phyloP scores from a whole-genome alignment of 2,329 filamentous ascomycete genomes.

The Hypomyces rosellus region DNA sequence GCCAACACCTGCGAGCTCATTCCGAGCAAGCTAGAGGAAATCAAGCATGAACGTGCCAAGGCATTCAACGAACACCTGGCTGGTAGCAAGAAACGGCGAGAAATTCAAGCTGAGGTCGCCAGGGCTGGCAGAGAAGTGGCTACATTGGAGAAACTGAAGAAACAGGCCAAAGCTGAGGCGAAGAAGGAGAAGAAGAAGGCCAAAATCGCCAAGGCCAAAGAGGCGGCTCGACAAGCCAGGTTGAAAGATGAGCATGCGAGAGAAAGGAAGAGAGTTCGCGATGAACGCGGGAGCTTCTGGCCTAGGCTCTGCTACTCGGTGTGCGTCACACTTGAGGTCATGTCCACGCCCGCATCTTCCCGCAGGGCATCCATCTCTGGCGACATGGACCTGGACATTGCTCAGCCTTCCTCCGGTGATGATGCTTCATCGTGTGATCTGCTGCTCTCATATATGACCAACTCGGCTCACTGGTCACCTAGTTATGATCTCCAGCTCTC shows the following conservation, averaged over 20 bases:
- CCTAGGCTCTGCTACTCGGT: slow-evolving; percentile 41
- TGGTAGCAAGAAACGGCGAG: slow-evolving; percentile 26
- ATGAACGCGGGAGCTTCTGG: slow-evolving; percentile 42
- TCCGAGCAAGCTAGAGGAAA: slow-evolving; percentile 31
- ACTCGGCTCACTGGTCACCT: slow-evolving; percentile 52
- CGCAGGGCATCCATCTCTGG: slow-evolving; percentile 46
- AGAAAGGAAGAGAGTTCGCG: slow-evolving; percentile 39
- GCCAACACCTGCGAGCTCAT: slow-evolving; percentile 29
- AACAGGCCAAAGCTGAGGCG: slow-evolving; percentile 23
- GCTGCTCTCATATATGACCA: slow-evolving; percentile 53
- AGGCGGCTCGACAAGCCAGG: slow-evolving; percentile 27
- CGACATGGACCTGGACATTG: slow-evolving; percentile 39
- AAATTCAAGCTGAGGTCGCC: slow-evolving; percentile 26
- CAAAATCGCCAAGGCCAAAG: slow-evolving; percentile 29
- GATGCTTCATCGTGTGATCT: slow-evolving; percentile 34
- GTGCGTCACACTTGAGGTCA: slow-evolving; percentile 41
- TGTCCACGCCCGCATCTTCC: slow-evolving; percentile 37
- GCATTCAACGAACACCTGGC: slow-evolving; percentile 35
- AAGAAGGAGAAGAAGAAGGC: slow-evolving; percentile 26
- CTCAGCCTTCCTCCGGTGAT: slow-evolving; percentile 19
- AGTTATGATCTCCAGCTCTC: slow-evolving; percentile 58
- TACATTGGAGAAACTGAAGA: slow-evolving; percentile 22
- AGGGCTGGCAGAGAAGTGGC: slow-evolving; percentile 27
- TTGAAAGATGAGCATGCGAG: slow-evolving; percentile 30
- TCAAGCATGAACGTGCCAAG: slow-evolving; percentile 36